Base-by-base conservation (phyloP, 352 stramenopile genomes). In the Phytophthora cactorum region DNA sequence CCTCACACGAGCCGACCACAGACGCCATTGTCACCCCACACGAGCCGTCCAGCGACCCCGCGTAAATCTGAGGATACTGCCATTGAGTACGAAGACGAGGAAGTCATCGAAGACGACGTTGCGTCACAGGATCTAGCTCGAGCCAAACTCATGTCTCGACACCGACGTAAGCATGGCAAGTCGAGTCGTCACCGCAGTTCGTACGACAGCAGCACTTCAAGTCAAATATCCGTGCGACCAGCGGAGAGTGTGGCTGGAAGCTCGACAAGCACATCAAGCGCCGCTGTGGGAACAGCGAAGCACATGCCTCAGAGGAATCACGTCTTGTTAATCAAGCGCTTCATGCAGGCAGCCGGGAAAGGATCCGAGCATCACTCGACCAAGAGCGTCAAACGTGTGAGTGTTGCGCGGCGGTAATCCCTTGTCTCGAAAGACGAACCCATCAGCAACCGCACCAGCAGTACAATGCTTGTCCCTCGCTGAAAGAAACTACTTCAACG, bases 291-390 rank as follows among this genome's bases (percentile, higher is more conserved):
- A 27, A 71, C 67, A 15, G 81, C 83, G 2, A 91, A 89, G 60
- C 88, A 86, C 72, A 90, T 81, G 22, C 83, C 83, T 0, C 75
- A 87, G 63, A 65, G 76, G 12, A 81, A 55, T 43, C 79, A 89
- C 52, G 66, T 77, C 31, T 74, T 91, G 25, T 66, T 89, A 34
- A 75, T 90, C 15, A 82, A 84, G 59, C 70, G 81, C 11, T 85
- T 84, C 57, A 78, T 89, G 69, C 72, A 82, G 50, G 55, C 66
- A 55, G 45, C 74, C 3, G 72, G 66, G 9, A 80, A 76, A 50
- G 59, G 53, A 29, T 43, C 38, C 3, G 68, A 74, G 2, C 11
- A 41, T 12, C 51, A 47, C 11, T 59, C 61, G 10, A 59, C 60
- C 1, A 69, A 49, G 17, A 72, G 63, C 22, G 12, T 41, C 4